These are phyloP conservation scores for Bryum argenteum DNA, from an alignment of 225 moss, liverwort and hornwort species.

Conservation along the genomic window DNA sequence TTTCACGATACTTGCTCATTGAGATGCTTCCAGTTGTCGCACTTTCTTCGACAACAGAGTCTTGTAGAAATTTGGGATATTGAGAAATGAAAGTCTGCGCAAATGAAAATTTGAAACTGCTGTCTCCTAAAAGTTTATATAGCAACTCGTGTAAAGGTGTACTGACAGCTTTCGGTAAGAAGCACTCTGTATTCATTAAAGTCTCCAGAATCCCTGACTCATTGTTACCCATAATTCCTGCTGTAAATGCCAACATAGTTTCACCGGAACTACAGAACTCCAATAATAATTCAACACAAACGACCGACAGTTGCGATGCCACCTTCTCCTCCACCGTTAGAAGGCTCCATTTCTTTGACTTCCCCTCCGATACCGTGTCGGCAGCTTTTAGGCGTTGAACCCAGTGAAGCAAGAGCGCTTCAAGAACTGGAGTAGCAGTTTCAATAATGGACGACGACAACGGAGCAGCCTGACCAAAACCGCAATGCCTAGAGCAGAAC, in stretches of 20 bases:
- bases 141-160: conserved; percentile 75
- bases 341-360: conserved; percentile 61
- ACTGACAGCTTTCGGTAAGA: conserved; percentile 60
- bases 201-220: conserved; percentile 69
- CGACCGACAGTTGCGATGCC: conserved; percentile 74
- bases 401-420: conserved; percentile 76
- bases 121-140: conserved; percentile 92
- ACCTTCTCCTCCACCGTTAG: conserved; percentile 73
- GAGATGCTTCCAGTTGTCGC: conserved; percentile 40
- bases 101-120: conserved; percentile 81
- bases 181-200: conserved; percentile 74
- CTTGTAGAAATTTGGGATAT: conserved; percentile 82
- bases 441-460: conserved; percentile 58
- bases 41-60: conserved; percentile 76
- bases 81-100: conserved; percentile 79
- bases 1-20: conserved; percentile 64
- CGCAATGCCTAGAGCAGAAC: conserved; percentile 83
- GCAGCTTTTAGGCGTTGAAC: conserved; percentile 69
- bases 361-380: conserved; percentile 65
- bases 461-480: conserved; percentile 77
- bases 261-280: conserved; percentile 84
- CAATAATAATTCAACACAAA: conserved; percentile 74
- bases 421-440: conserved; percentile 70
- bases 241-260: conserved; percentile 86
- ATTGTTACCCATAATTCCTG: conserved; percentile 67